These are phyloP conservation scores for Aspergillus cavernicola DNA, from an alignment of 495 filamentous ascomycete genomes.

Conservation along the genomic window DNA sequence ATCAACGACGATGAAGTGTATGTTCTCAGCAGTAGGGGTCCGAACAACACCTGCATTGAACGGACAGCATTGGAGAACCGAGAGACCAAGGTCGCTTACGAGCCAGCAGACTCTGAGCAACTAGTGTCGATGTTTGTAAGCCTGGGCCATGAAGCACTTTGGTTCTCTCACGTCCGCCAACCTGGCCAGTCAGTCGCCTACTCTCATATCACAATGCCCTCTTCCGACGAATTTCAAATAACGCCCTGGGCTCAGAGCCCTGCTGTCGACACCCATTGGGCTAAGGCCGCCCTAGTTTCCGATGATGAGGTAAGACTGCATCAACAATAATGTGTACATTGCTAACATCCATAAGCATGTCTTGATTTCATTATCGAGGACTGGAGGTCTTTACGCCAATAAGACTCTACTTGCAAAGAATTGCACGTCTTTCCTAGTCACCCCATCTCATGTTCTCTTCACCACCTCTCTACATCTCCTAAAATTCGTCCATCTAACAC, in stretches of 20 bases:
- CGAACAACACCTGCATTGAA: conserved; percentile 35
- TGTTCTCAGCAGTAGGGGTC: conserved; percentile 32
- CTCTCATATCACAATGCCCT: conserved; percentile 22
- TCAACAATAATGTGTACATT: background rate
- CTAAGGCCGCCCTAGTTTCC: conserved; percentile 33
- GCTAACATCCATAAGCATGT: conserved; percentile 30
- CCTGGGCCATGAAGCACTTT: conserved; percentile 36
- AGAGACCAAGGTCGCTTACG: conserved; percentile 27
- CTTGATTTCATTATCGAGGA: conserved; percentile 56
- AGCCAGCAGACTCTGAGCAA: conserved; percentile 33
- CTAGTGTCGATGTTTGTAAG: conserved; percentile 38
- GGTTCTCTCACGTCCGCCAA: conserved; percentile 36
- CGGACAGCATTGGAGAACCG: conserved; percentile 38
- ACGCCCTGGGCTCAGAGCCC: conserved; percentile 32
- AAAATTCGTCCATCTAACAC: conserved; percentile 84
- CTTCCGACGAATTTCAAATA: conserved; percentile 18
- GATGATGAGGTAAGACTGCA: conserved; percentile 33
- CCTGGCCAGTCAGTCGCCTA: conserved; percentile 28
- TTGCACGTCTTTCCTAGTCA: conserved; percentile 86
- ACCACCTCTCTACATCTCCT: conserved; percentile 87
- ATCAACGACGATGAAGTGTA: conserved; percentile 44
- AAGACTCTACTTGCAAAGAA: conserved; percentile 68
- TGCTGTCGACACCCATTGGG: conserved; percentile 39
- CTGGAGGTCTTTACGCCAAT: conserved; percentile 76
- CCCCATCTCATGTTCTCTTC: conserved; percentile 78